Evolutionary conservation across 768 basidiomycete species (phyloP).

Genomic region (Boletus bicolor): DNA sequence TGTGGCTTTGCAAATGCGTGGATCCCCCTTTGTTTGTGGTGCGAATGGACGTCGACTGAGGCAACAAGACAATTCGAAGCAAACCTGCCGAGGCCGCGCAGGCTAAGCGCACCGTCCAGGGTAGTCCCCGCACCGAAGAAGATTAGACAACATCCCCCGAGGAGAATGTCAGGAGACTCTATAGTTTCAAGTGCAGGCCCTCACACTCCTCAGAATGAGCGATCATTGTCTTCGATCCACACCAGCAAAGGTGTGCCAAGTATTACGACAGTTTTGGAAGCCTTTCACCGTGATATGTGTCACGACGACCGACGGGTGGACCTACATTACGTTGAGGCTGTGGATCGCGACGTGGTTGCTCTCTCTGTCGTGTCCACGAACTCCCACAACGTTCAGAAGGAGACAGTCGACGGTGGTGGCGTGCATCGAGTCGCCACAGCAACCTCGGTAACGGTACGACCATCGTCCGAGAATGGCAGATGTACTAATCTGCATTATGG

Average conservation of each 20-base stretch:
- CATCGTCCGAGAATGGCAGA: constrained; percentile 12
- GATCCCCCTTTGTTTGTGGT: constrained; percentile 51
- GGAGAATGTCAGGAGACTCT: constrained; percentile 25
- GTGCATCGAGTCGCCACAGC: constrained; percentile 23
- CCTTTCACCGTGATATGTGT: constrained; percentile 24
- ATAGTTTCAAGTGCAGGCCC: constrained; percentile 17
- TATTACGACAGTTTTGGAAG: constrained; percentile 29
- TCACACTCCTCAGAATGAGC: constrained; percentile 22
- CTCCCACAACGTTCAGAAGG: constrained; percentile 15
- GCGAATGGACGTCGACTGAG: constrained; percentile 44
- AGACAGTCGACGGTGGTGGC: constrained; percentile 16
- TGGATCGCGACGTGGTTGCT: background rate
- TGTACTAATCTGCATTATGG: constrained; percentile 17
- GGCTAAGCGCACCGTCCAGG: constrained; percentile 29
- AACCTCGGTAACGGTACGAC: constrained; percentile 31
- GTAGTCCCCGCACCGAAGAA: constrained; percentile 12
- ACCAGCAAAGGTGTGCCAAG: constrained; percentile 16
- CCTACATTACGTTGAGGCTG: constrained; percentile 12
- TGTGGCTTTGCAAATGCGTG: constrained; percentile 48
- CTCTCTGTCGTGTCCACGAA: background rate
- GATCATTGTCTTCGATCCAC: constrained; percentile 5
- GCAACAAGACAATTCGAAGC: constrained; percentile 40
- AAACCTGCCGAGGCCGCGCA: constrained; percentile 35
- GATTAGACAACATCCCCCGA: constrained; percentile 3
- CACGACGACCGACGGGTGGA: constrained; percentile 7